Conservation (phyloP, 768 basidiomycete genomes). For the Boletus pseudopeckii region DNA sequence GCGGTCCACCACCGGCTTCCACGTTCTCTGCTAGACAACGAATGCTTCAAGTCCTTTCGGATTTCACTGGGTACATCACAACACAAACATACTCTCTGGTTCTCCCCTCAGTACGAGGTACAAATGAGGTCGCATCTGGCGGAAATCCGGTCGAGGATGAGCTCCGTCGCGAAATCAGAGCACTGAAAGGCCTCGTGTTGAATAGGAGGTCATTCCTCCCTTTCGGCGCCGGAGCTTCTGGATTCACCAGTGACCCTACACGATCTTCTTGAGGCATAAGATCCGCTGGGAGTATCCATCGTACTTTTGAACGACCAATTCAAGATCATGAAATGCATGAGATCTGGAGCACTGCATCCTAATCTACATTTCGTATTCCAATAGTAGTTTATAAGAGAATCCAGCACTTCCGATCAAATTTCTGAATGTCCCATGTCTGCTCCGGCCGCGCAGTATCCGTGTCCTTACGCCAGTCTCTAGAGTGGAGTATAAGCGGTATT, state of each 20-base stretch:
- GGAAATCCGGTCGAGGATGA: constrained; percentile 51
- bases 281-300: neutral
- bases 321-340: neutral
- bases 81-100: constrained; percentile 57
- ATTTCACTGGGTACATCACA: constrained; percentile 78
- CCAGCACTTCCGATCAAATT: neutral
- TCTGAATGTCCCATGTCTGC: neutral
- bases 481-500: neutral
- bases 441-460: too few relatives aligned
- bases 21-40: constrained; percentile 47
- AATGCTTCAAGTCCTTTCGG: constrained; percentile 61
- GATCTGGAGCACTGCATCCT: neutral
- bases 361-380: neutral
- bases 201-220: constrained; percentile 52
- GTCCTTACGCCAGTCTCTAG: neutral
- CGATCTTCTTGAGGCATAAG: neutral
- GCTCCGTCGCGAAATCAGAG: constrained; percentile 67
- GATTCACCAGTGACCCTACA: constrained; percentile 3
- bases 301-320: neutral
- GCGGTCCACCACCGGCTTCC: neutral
- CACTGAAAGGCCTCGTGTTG: constrained; percentile 74
- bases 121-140: constrained; percentile 14
- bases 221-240: neutral
- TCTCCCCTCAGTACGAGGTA: constrained; percentile 14
- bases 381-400: neutral